These are phyloP conservation scores for Exutisphaerella laricina DNA, from an alignment of 2,329 filamentous ascomycete genomes.

Conservation along the genomic window DNA sequence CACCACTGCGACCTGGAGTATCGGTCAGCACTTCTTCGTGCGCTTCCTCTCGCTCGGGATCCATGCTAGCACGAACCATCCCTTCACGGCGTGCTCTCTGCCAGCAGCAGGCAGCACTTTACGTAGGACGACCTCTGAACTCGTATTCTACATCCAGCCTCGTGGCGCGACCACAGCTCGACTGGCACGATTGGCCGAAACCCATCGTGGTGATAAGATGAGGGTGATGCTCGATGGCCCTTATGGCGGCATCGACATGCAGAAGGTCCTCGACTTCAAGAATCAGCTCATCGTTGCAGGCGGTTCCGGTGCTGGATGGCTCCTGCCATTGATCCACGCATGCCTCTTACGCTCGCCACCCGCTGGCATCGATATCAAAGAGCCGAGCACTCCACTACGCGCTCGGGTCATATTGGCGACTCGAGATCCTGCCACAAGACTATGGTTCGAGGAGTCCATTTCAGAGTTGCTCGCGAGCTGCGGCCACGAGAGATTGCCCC, in stretches of 20 bases:
- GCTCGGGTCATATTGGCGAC: slow-evolving; percentile 29
- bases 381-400: neutral
- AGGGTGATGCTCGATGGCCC: slow-evolving; percentile 53
- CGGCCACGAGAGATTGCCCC: slow-evolving; percentile 9
- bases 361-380: slow-evolving; percentile 1
- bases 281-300: slow-evolving; percentile 47
- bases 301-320: slow-evolving; percentile 52
- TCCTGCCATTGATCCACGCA: slow-evolving; percentile 45
- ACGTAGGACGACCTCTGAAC: slow-evolving; percentile 31
- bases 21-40: slow-evolving; percentile 53
- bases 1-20: slow-evolving; percentile 43
- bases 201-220: slow-evolving; percentile 31
- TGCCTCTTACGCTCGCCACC: slow-evolving; percentile 14
- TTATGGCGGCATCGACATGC: slow-evolving; percentile 48
- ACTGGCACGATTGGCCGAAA: slow-evolving; percentile 34
- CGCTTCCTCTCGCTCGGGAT: slow-evolving; percentile 46
- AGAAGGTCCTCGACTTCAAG: slow-evolving; percentile 39
- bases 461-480: slow-evolving; percentile 26
- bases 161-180: slow-evolving; percentile 46
- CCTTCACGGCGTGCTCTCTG: slow-evolving; percentile 52
- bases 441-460: slow-evolving; percentile 34
- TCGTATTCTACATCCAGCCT: slow-evolving; percentile 51
- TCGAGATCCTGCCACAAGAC: slow-evolving; percentile 30
- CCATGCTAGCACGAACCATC: slow-evolving; percentile 46
- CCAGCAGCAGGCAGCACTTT: slow-evolving; percentile 23